Percentiles rank a stretch among this genome's conserved stretches.
Evolutionary conservation across 139 green algal genomes (phyloP).

Genomic region (Axilococcus clingmanii): DNA sequence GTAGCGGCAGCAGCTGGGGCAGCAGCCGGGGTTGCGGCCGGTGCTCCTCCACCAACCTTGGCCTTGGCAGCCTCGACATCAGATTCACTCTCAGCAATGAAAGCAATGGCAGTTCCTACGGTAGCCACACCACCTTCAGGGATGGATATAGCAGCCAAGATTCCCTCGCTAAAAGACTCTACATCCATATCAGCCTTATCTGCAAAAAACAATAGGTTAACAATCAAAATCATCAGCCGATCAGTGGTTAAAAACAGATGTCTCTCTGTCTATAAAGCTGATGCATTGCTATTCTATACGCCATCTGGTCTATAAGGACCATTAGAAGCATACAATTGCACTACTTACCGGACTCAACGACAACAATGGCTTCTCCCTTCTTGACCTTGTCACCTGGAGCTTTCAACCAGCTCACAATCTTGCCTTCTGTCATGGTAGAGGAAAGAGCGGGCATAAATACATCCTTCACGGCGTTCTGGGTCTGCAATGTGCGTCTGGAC

Average conservation of each 20-base stretch:
- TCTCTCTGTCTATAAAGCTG: no score
- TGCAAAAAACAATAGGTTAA: slow-evolving; percentile 17
- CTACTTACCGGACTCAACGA: slow-evolving; percentile 33
- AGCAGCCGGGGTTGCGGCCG: slow-evolving; percentile 9
- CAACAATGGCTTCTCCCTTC: slow-evolving; percentile 90
- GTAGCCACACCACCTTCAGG: slow-evolving; percentile 74
- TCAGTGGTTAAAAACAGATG: no score
- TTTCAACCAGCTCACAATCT: slow-evolving; percentile 97
- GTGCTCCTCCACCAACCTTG: slow-evolving; percentile 43
- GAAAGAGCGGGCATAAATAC: slow-evolving; percentile 95
- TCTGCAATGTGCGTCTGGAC: not conserved
- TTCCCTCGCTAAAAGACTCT: slow-evolving; percentile 88
- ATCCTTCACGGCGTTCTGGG: slow-evolving; percentile 64
- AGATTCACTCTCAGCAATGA: slow-evolving; percentile 87
- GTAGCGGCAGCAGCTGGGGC: slow-evolving; percentile 28
- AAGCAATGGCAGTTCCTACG: slow-evolving; percentile 88
- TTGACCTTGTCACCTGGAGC: slow-evolving; percentile 77
- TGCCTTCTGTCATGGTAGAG: slow-evolving; percentile 82
- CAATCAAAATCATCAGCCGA: no score
- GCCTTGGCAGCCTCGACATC: slow-evolving; percentile 90
- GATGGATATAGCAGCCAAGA: slow-evolving; percentile 76
- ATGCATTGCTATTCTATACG: not conserved
- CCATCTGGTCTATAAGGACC: not conserved
- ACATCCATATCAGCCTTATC: slow-evolving; percentile 99
- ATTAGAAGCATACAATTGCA: not conserved